Conservation (phyloP, 495 filamentous ascomycete genomes). For the Astrothelium macrocarpum region DNA sequence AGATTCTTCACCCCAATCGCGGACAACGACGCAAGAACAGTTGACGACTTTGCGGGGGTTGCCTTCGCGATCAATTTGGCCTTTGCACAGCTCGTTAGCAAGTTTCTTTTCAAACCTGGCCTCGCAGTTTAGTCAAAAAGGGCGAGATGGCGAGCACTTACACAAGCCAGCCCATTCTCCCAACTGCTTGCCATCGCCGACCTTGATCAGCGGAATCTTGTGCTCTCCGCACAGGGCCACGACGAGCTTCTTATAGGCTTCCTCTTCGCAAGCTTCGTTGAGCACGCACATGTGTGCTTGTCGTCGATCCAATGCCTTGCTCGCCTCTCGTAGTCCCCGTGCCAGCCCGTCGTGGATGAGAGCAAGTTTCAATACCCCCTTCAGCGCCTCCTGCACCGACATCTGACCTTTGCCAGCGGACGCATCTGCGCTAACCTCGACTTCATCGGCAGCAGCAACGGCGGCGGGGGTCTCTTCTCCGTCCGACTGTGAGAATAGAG, state of each 20-base stretch:
- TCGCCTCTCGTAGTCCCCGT: constrained; percentile 92
- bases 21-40: constrained; percentile 98
- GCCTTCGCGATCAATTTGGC: constrained; percentile 96
- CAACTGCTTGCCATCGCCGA: constrained; percentile 97
- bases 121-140: constrained; percentile 10
- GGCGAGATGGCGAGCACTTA: constrained; percentile 43
- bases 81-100: constrained; percentile 35
- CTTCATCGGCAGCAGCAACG: constrained; percentile 71
- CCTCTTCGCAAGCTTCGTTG: constrained; percentile 98
- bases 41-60: constrained; percentile 99
- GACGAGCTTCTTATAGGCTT: constrained; percentile 99
- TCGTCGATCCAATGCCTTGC: constrained; percentile 92
- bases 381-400: constrained; percentile 94
- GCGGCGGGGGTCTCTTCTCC: constrained; percentile 66
- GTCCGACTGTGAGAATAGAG: constrained; percentile 48
- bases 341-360: constrained; percentile 99
- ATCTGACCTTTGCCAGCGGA: constrained; percentile 76
- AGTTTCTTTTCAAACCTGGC: too few relatives aligned
- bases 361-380: constrained; percentile 93
- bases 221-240: constrained; percentile 96
- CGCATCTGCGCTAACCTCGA: constrained; percentile 82
- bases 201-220: constrained; percentile 99
- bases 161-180: constrained; percentile 99
- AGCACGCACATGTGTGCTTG: constrained; percentile 99
- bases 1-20: constrained; percentile 99